Evolutionary conservation across 2,329 filamentous ascomycete species (phyloP), one percentile per base, ranked within the genome.

Genomic region (Alternaria sp.): DNA sequence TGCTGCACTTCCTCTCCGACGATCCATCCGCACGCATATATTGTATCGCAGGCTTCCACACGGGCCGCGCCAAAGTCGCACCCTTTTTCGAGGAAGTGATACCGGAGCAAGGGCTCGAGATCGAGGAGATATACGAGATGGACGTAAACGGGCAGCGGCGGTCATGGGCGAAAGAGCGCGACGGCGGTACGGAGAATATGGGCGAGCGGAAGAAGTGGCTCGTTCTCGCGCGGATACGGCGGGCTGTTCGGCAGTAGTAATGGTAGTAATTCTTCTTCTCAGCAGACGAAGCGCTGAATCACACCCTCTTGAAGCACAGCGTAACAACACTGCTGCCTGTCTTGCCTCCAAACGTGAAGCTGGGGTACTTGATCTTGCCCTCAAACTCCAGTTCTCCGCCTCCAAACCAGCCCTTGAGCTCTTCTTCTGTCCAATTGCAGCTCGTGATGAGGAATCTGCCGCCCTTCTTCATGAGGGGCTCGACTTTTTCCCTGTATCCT

Each of bases 401-500:
- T 55, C 86, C 88, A 77, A 98, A 96, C 94, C 95, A 98, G 15
- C 81, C 82, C 64, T 86, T 84, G 73, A 99, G 81, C 83, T 99
- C 96, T 44, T 89, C 87, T 82, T 96, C 94, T 1, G 95, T 98
- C 96, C 96, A 99, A 82, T 99, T 99, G 79, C 96, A 99, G 80
- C 94, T 97, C 58, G 96, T 98, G 58, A 99, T 88, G 63, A 97
- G 81, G 71, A 98, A 87, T 23, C 93, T 84, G 0, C 93, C 93
- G 2, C 90, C 90, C 1, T 81, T 82, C 71, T 88, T 89, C 55
- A 98, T 86, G 67, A 98, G 84, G 26, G 80, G 82, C 65, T 90
- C 83, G 30, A 95, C 89, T 56, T 88, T 87, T 50, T 86, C 85
- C 51, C 88, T 87, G 82, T 99, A 99, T 4, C 86, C 85, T 78